Evolutionary conservation across 1,139 yeast genomes (phyloP).

Genomic region (Kodamaea derodonti): DNA sequence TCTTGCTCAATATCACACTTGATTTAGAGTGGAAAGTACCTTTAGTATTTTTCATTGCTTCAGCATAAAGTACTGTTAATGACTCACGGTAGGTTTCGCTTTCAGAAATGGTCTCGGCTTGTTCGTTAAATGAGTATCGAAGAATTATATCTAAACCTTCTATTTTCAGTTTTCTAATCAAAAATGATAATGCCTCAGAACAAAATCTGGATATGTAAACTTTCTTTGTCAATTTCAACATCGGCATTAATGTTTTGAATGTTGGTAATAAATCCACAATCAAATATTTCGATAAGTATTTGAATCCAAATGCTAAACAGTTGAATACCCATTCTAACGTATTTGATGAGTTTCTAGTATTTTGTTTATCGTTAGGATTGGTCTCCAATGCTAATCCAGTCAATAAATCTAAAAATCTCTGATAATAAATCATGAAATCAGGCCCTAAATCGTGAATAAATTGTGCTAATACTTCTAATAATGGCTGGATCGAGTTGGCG

Average conservation of each 20-base stretch:
- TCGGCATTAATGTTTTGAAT: conserved; percentile 59
- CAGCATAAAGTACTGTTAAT: conserved; percentile 60
- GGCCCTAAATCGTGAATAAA: conserved; percentile 92
- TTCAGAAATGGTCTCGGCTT: conserved; percentile 25
- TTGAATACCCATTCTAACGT: conserved; percentile 83
- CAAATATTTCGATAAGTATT: conserved; percentile 68
- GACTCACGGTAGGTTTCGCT: conserved; percentile 51
- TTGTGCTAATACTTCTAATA: conserved; percentile 76
- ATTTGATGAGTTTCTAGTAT: conserved; percentile 49
- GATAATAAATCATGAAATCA: conserved; percentile 75
- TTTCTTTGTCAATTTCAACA: conserved; percentile 51
- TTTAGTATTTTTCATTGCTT: conserved; percentile 69
- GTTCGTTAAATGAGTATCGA: conserved; percentile 48
- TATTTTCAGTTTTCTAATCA: conserved; percentile 64
- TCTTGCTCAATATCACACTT: conserved; percentile 40
- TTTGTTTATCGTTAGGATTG: conserved; percentile 44
- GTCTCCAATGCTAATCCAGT: conserved; percentile 47
- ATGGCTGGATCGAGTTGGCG: conserved; percentile 71
- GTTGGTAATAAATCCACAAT: conserved; percentile 66
- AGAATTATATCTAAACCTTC: conserved; percentile 48
- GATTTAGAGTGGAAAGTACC: conserved; percentile 75
- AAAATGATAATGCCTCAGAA: conserved; percentile 85
- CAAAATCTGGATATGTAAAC: conserved; percentile 76
- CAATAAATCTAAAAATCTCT: conserved; percentile 48
- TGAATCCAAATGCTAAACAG: conserved; percentile 82